phyloP scores from a whole-genome alignment of 177 flowering plant genomes.

The Telopea speciosissima region DNA sequence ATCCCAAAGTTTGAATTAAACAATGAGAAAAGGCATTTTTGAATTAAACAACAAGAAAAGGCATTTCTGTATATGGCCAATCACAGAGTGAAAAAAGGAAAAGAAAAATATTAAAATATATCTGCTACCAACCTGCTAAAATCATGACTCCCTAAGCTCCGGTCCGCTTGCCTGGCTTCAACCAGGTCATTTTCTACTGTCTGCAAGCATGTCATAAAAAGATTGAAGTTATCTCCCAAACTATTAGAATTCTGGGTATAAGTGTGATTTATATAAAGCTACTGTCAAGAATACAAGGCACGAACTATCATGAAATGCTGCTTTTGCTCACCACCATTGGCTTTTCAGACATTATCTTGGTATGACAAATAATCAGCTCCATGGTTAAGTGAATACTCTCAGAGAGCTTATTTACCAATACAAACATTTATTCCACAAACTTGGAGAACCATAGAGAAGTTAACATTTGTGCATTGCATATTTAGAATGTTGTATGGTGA shows the following conservation, averaged over 20 bases:
- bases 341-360: background rate
- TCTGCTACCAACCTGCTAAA: conserved; percentile 60
- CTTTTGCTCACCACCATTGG: background rate
- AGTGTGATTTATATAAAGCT: no score
- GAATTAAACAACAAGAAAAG: background rate
- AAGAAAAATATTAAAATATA: background rate
- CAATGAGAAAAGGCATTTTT: background rate
- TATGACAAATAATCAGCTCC: background rate
- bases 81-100: background rate
- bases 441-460: no score
- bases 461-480: no score
- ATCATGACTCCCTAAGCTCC: conserved; percentile 58
- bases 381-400: background rate
- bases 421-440: no score
- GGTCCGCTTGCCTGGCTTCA: conserved; percentile 72
- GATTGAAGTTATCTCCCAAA: background rate
- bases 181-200: conserved; percentile 80
- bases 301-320: no score
- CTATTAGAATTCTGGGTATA: no score
- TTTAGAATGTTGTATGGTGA: no score
- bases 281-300: no score
- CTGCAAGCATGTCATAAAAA: conserved; percentile 27
- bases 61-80: background rate
- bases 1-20: background rate
- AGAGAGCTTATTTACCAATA: no score